Conservation (phyloP, 495 filamentous ascomycete genomes). For the Collariella sp. region DNA sequence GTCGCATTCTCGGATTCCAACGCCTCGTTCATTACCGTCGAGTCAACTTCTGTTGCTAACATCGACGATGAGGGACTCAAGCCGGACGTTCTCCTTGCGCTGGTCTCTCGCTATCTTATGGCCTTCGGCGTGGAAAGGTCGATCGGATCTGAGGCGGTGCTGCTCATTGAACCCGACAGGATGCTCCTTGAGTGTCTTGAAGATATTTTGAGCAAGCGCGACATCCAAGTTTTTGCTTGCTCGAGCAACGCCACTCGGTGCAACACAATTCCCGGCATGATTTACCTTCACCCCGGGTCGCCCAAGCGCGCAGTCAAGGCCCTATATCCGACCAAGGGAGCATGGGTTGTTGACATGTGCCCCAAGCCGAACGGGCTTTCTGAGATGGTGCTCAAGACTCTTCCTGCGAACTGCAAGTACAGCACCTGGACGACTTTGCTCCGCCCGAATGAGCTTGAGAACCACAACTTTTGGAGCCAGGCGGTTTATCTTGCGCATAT, state of each 20-base stretch:
- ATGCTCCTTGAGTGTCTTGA: conserved; percentile 22
- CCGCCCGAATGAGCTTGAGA: neutral
- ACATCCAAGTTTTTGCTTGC: conserved; percentile 12
- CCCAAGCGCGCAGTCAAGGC: conserved; percentile 21
- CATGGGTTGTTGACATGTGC: conserved; percentile 27
- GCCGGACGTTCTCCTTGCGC: conserved; percentile 7
- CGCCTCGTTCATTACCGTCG: conserved; percentile 22
- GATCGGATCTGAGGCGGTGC: conserved; percentile 6
- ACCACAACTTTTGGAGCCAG: conserved; percentile 12
- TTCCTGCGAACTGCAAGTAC: conserved; percentile 23
- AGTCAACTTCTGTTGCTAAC: neutral
- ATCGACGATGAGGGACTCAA: neutral
- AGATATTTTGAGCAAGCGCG: conserved; percentile 13
- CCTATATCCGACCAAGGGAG: conserved; percentile 17
- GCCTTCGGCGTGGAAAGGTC: conserved; percentile 11
- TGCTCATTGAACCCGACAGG: conserved; percentile 31
- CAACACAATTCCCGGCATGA: neutral
- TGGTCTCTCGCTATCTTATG: conserved; percentile 22
- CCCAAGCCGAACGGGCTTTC: conserved; percentile 19
- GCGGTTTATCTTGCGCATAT: conserved; percentile 18
- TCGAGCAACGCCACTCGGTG: conserved; percentile 9
- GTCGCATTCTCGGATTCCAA: conserved; percentile 26
- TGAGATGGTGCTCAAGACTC: conserved; percentile 10
- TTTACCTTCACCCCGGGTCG: conserved; percentile 20
- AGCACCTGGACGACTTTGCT: conserved; percentile 8